These are phyloP conservation scores for Termitomyces sp. DNA, from an alignment of 768 basidiomycete species.

Conservation along the genomic window DNA sequence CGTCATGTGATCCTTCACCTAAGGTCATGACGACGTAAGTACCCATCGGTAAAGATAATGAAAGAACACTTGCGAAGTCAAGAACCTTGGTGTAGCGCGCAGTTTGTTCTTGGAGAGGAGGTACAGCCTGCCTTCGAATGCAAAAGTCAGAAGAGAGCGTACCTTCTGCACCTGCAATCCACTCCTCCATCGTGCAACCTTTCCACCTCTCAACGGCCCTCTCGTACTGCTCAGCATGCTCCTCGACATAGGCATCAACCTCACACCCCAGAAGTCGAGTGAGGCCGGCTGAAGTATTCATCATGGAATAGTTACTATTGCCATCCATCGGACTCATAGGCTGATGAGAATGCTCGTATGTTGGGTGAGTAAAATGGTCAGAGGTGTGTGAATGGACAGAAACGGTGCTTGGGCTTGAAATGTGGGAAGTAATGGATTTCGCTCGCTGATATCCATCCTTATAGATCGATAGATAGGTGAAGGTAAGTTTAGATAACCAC, in stretches of 20 bases:
- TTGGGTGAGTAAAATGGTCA: not conserved
- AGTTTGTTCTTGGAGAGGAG: slow-evolving; percentile 33
- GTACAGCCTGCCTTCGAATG: not conserved
- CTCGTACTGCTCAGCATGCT: slow-evolving; percentile 40
- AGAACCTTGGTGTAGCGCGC: slow-evolving; percentile 38
- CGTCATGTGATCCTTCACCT: slow-evolving; percentile 50
- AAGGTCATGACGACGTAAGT: not conserved
- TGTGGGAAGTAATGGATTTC: slow-evolving; percentile 2
- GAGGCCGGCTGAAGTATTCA: slow-evolving; percentile 18
- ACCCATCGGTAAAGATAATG: not conserved
- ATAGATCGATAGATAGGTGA: not conserved
- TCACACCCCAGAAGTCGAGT: slow-evolving; percentile 38
- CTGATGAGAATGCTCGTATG: slow-evolving; percentile 5
- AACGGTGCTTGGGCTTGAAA: slow-evolving; percentile 5
- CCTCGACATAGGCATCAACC: slow-evolving; percentile 35
- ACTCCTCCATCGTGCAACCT: slow-evolving; percentile 45
- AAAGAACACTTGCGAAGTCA: slow-evolving; percentile 38
- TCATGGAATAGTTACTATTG: not conserved
- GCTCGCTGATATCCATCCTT: slow-evolving; percentile 9
- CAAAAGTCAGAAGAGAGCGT: not conserved
- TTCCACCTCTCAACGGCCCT: slow-evolving; percentile 41
- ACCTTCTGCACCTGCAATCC: slow-evolving; percentile 53
- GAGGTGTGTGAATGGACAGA: slow-evolving; percentile 6
- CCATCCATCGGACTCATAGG: slow-evolving; percentile 4
- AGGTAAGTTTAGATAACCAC: not conserved